phyloP scores from a whole-genome alignment of 805 yeast genomes.

The Scheffersomyces spartinae region DNA sequence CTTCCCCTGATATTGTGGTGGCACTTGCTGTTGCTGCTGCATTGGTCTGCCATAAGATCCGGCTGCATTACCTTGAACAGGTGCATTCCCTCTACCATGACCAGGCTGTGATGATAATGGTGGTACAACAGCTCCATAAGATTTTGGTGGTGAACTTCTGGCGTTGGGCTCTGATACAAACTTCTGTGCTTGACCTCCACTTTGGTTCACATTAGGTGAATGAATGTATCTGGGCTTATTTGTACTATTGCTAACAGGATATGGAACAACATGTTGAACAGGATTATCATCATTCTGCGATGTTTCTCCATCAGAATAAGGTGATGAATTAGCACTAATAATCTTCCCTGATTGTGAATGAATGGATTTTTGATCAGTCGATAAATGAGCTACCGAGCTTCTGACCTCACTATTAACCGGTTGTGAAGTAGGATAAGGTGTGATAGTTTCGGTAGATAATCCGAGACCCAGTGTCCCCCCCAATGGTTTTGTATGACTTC shows the following conservation, averaged over 20 bases:
- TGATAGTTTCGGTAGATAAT: constrained; percentile 1
- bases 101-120: constrained; percentile 14
- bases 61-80: neutral
- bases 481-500: neutral
- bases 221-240: constrained; percentile 1
- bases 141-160: constrained; percentile 18
- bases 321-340: constrained; percentile 7
- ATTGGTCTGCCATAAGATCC: constrained; percentile 5
- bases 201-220: neutral
- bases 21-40: constrained; percentile 2
- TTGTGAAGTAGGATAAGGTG: constrained; percentile 5
- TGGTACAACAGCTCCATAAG: constrained; percentile 10
- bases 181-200: constrained; percentile 12
- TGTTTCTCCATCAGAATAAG: constrained; percentile 4
- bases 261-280: neutral
- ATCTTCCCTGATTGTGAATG: constrained; percentile 16
- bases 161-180: constrained; percentile 20
- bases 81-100: constrained; percentile 7
- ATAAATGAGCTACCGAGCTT: constrained; percentile 7
- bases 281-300: constrained; percentile 1
- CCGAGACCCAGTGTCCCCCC: no score
- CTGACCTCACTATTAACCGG: constrained; percentile 6
- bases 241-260: neutral
- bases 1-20: constrained; percentile 5
- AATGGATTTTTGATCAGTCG: no score